phyloP scores from a whole-genome alignment of 371 early-diverging fungal species.

The Apophysomyces elegans region DNA sequence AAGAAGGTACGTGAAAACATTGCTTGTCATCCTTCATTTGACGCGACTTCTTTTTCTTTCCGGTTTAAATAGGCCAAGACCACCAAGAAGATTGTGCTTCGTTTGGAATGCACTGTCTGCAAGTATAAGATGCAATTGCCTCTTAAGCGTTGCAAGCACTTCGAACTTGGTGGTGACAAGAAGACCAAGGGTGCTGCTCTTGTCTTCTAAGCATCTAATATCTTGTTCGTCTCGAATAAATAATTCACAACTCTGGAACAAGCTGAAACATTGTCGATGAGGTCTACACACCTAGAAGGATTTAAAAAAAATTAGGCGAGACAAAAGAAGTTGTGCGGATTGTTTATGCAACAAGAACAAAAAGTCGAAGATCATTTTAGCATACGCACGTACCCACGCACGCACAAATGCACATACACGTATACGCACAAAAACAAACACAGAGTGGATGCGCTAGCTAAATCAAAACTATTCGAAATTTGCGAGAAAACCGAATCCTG shows the following conservation, averaged over 20 bases:
- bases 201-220: slow-evolving; percentile 62
- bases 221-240: slow-evolving; percentile 8
- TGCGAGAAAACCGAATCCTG: too few species aligned
- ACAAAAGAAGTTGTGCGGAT: too few species aligned
- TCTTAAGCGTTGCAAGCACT: slow-evolving; percentile 99
- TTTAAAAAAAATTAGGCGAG: too few species aligned
- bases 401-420: too few species aligned
- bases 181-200: slow-evolving; percentile 80
- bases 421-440: too few species aligned
- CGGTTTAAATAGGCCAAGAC: slow-evolving; percentile 79
- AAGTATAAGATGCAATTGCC: slow-evolving; percentile 95
- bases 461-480: too few species aligned
- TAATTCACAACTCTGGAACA: not conserved
- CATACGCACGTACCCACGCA: too few species aligned
- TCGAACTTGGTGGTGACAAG: slow-evolving; percentile 99
- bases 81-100: slow-evolving; percentile 99
- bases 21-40: not conserved
- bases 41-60: slow-evolving; percentile 26
- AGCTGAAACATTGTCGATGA: not conserved
- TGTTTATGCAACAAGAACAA: too few species aligned
- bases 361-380: too few species aligned
- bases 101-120: slow-evolving; percentile 98
- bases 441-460: too few species aligned
- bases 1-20: slow-evolving; percentile 52
- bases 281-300: too few species aligned